These are phyloP conservation scores for Candida nonsorbophila DNA, from an alignment of 805 yeast genomes.

Conservation along the genomic window DNA sequence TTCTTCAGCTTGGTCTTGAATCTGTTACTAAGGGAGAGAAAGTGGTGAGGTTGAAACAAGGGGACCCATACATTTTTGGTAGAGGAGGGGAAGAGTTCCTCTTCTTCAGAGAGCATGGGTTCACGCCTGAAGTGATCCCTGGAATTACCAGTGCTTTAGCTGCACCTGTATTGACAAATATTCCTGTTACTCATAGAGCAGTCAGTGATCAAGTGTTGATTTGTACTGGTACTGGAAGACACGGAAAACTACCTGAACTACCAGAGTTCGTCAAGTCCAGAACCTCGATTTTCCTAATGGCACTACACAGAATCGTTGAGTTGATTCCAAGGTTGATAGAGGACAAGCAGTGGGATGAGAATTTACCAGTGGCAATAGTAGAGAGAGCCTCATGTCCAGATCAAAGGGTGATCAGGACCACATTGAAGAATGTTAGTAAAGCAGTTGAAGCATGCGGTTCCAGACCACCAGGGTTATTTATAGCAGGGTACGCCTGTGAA, in stretches of 20 bases:
- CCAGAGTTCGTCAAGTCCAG: constrained; percentile 71
- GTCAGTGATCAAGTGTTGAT: constrained; percentile 89
- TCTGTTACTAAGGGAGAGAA: constrained; percentile 61
- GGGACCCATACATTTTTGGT: constrained; percentile 95
- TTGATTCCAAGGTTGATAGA: constrained; percentile 41
- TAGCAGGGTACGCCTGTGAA: constrained; percentile 75
- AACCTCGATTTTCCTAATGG: constrained; percentile 87
- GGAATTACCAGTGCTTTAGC: constrained; percentile 89
- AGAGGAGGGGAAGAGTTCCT: constrained; percentile 91
- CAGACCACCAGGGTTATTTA: constrained; percentile 87
- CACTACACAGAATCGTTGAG: constrained; percentile 69
- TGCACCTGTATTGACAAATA: constrained; percentile 74
- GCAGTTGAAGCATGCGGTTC: constrained; percentile 77
- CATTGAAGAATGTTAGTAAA: constrained; percentile 57
- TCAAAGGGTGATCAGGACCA: constrained; percentile 77
- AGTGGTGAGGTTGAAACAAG: constrained; percentile 89
- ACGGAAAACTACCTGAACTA: constrained; percentile 71
- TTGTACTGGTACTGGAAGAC: constrained; percentile 92
- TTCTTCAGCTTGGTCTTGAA: constrained; percentile 65
- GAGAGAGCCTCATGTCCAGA: constrained; percentile 94
- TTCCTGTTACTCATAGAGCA: constrained; percentile 89
- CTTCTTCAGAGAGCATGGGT: constrained; percentile 67
- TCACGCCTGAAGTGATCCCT: constrained; percentile 67
- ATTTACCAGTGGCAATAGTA: constrained; percentile 75
- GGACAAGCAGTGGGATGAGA: constrained; percentile 58